phyloP scores from a whole-genome alignment of 2,329 filamentous ascomycete genomes.

The Hypoxylon sp. region DNA sequence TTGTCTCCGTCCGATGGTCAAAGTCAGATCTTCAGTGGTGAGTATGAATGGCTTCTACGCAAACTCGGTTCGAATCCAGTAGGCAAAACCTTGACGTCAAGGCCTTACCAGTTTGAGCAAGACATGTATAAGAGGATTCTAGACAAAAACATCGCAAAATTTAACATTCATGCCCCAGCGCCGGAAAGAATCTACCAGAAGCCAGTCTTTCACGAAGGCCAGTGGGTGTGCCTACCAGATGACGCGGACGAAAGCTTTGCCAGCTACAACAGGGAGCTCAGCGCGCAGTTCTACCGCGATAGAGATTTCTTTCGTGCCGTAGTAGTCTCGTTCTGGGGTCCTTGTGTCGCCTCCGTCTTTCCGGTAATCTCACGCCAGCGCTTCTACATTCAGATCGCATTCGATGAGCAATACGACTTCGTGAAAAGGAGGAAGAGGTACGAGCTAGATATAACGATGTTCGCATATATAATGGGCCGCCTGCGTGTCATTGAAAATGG shows the following conservation, averaged over 20 bases:
- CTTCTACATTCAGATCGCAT: conserved; percentile 19
- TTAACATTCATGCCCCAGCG: background rate
- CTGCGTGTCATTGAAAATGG: background rate
- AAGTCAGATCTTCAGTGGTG: no score
- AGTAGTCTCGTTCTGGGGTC: conserved; percentile 21
- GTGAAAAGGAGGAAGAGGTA: background rate
- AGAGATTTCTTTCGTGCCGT: conserved; percentile 14
- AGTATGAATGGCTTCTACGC: no score
- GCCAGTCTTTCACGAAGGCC: background rate
- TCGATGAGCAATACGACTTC: background rate
- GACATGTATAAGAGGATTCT: background rate
- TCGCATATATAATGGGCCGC: conserved; percentile 21
- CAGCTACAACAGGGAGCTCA: conserved; percentile 6
- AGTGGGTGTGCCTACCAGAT: background rate
- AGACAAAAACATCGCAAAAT: background rate
- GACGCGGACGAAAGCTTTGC: background rate
- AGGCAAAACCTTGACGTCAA: no score
- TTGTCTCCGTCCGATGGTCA: no score
- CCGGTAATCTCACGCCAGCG: background rate
- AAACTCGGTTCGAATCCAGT: no score
- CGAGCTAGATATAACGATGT: conserved; percentile 2
- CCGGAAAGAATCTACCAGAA: background rate
- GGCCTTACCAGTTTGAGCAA: background rate
- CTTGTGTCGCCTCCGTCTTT: conserved; percentile 4
- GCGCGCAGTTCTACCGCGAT: conserved; percentile 14